These are phyloP conservation scores for Apiotrichum montevideense DNA, from an alignment of 1,284 basidiomycete genomes.

Conservation along the genomic window DNA sequence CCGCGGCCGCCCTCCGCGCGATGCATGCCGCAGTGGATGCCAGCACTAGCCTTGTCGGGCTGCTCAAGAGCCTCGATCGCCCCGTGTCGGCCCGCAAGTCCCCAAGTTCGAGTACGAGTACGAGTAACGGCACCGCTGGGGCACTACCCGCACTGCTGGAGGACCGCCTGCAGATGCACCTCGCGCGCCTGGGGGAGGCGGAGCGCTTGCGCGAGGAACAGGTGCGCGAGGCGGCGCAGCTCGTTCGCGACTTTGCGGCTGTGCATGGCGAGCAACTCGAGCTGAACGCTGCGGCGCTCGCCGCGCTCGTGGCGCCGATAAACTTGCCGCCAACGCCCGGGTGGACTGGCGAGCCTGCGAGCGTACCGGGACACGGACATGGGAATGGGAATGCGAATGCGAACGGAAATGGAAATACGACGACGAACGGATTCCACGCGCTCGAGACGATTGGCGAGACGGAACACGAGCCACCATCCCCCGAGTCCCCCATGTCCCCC, in stretches of 20 bases:
- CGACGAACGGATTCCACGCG: no score
- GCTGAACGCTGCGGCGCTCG: background rate
- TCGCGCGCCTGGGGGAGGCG: slow-evolving; percentile 5
- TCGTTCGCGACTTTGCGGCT: slow-evolving; percentile 8
- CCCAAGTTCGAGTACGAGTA: background rate
- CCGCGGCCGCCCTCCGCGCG: background rate
- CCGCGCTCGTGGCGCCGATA: background rate
- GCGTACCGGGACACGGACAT: background rate
- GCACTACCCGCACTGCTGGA: slow-evolving; percentile 4
- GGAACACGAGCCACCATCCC: background rate
- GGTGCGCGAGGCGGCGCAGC: slow-evolving; percentile 7
- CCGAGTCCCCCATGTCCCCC: background rate
- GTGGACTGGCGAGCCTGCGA: slow-evolving; percentile 1
- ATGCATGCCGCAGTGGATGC: background rate
- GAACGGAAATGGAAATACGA: background rate
- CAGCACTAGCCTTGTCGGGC: background rate
- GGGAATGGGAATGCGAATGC: background rate
- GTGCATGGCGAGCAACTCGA: slow-evolving; percentile 3
- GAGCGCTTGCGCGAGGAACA: slow-evolving; percentile 16
- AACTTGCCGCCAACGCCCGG: background rate
- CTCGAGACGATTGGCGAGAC: background rate
- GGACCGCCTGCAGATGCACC: slow-evolving; percentile 4
- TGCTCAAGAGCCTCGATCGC: background rate
- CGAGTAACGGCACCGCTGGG: no score
- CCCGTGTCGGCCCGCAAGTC: background rate